These are phyloP conservation scores for Xylaria sp. DNA, from an alignment of 2,329 filamentous ascomycete genomes.

Conservation along the genomic window DNA sequence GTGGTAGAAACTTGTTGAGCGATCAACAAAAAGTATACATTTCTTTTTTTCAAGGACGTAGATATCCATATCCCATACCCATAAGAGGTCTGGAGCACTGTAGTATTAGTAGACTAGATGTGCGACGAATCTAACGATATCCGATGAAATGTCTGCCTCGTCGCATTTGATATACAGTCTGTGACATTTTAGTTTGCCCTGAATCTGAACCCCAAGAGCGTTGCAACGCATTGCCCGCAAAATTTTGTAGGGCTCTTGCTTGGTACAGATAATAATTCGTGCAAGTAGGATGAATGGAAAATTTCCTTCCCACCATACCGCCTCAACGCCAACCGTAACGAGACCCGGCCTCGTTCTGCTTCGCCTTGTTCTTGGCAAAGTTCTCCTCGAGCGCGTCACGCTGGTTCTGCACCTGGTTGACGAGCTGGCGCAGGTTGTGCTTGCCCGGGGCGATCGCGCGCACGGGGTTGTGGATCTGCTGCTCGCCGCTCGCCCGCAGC, in stretches of 20 bases:
- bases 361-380: constrained; percentile 80
- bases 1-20: constrained; percentile 58
- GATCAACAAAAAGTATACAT: not conserved
- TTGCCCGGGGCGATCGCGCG: constrained; percentile 84
- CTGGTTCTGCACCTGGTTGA: constrained; percentile 81
- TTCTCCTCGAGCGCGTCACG: constrained; percentile 89
- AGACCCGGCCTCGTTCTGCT: constrained; percentile 80
- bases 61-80: not conserved
- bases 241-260: too few species aligned
- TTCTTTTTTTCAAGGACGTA: constrained; percentile 3
- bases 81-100: not conserved
- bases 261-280: too few species aligned
- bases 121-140: constrained; percentile 14
- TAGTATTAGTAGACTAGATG: constrained; percentile 14
- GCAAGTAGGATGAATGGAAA: too few species aligned
- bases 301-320: constrained; percentile 16
- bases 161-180: not conserved
- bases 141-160: not conserved
- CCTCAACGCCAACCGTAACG: constrained; percentile 82
- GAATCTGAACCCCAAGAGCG: too few species aligned
- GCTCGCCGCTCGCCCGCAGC: constrained; percentile 71
- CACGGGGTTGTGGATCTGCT: constrained; percentile 80
- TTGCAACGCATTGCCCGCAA: too few species aligned
- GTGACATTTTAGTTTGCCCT: not conserved
- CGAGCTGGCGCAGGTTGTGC: constrained; percentile 85